Base-by-base conservation (phyloP, 805 yeast genomes). In the Brettanomyces bruxellensis region DNA sequence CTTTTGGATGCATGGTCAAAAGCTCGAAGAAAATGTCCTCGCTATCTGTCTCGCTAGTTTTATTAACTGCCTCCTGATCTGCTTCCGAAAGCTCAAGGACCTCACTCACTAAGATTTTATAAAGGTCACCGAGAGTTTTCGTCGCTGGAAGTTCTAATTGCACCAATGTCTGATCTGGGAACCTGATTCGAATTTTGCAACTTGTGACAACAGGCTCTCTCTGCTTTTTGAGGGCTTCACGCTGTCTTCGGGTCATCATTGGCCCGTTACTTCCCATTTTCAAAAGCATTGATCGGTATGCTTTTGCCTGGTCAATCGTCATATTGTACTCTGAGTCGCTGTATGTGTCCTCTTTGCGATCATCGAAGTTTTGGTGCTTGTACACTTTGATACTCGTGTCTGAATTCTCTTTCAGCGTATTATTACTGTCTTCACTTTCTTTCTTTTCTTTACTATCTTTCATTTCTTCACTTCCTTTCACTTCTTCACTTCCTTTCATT, bases 81-180 rank as follows among this genome's bases (percentile, higher is more conserved):
- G 60, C 59, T 5, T 55, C 51, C 43, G 64, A 57, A 6, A 72
- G 55, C 8, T 55, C 59, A 23, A 59, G 56, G 4, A 71, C 62
- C 12, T 57, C 48, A 6, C 45, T 38, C 4, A 53, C 45, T 23
- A 65, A 40, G 6, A 57, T 37, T 3, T 50, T 43, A 34, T 56
- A 55, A 43, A 47, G 60, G 50, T 46, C 64, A 41, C 39, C 52
- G 35, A 47, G 45, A 2, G 75, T 70, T 43, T 78, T 78, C 1
- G 55, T 53, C 5, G 78, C 69, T 9, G 57, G 55, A 51, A 82
- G 73, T n/a, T 64, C 68, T 14, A 76, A 65, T 51, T 81, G 80
- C 1, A 81, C 56, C 23, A 65, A 66, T 3, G 71, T 67, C 46
- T 71, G 69, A 58, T 82, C 85, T 0, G 86, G 86, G 48, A 83